Percentiles rank a stretch among this genome's conserved stretches.
phyloP scores from a whole-genome alignment of 2,329 filamentous ascomycete species.

The Penicillium sp. region DNA sequence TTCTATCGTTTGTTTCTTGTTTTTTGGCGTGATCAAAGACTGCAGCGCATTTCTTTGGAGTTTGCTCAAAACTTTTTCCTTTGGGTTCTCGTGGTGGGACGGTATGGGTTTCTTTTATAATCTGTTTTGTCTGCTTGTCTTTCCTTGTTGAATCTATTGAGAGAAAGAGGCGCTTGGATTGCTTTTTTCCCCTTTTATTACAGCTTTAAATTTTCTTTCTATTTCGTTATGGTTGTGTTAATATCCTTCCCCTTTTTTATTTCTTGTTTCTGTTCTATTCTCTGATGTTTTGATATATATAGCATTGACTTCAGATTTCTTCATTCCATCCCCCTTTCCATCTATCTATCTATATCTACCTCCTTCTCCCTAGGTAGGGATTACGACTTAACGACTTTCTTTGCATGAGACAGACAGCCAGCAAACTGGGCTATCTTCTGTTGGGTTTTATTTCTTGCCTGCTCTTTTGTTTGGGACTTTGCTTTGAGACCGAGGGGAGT shows the following conservation, averaged over 20 bases:
- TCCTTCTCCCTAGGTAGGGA: neutral
- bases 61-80: constrained; percentile 2
- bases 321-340: neutral
- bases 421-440: neutral
- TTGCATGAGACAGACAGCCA: neutral
- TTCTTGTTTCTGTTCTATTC: neutral
- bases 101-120: neutral
- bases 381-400: neutral
- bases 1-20: neutral
- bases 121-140: neutral
- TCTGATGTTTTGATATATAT: neutral
- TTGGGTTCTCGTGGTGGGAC: neutral
- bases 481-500: neutral
- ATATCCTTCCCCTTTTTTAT: neutral
- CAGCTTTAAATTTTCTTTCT: neutral
- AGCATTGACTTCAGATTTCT: neutral
- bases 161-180: neutral
- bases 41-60: constrained; percentile 5
- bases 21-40: neutral
- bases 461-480: neutral
- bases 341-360: neutral
- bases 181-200: neutral
- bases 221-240: constrained; percentile 3
- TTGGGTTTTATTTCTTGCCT: neutral
- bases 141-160: neutral